Evolutionary conservation across 805 yeast genomes (phyloP), one percentile per base, ranked within the genome.

Genomic region (Myxozyma melibiosi): DNA sequence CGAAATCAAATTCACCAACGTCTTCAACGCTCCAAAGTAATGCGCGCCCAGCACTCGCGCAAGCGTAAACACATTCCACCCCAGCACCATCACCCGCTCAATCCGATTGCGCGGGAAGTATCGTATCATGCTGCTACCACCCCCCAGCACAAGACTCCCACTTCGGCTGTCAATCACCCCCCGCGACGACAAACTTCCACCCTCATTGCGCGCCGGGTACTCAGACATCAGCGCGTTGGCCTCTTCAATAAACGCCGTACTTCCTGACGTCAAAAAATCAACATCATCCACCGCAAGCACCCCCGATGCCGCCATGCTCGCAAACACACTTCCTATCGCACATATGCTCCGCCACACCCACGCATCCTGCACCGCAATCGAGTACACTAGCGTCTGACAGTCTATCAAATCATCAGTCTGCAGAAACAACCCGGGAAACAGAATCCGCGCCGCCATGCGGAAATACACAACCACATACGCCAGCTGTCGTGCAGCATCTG

Each of bases 41-140:
- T 38, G 38, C 11, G 18, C 2, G 16, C 51, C 48, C 16, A 38
- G 37, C 16, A 55, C 35, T 11, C 52, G 48, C 7, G 40, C 37
- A 13, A 57, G 51, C 18, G 54, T 52, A 18, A 44, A 53, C 4
- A 53, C 33, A 35, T 57, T 57, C 61, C 61, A 57, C 11, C 57
- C 61, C 9, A 53, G 39, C 28, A 53, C 4, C 51, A 53, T 37
- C 11, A 35, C 57, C 11, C 44, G 33, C 34, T 57, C 61, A 8
- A 53, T 43, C 31, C 49, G n/a, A n/a, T 55, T 31, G 40, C 35
- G n/a, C 44, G 37, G 55, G 55, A 27, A 41, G 24, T 8, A 24
- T 25, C 22, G 45, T 20, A 18, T 14, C 34, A 11, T 9, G 7
- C 33, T n/a, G 40, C 40, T n/a, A 6, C 40, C 18, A n/a, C 40